phyloP scores from a whole-genome alignment of 352 stramenopile species.

The Thalassiosira sp. region DNA sequence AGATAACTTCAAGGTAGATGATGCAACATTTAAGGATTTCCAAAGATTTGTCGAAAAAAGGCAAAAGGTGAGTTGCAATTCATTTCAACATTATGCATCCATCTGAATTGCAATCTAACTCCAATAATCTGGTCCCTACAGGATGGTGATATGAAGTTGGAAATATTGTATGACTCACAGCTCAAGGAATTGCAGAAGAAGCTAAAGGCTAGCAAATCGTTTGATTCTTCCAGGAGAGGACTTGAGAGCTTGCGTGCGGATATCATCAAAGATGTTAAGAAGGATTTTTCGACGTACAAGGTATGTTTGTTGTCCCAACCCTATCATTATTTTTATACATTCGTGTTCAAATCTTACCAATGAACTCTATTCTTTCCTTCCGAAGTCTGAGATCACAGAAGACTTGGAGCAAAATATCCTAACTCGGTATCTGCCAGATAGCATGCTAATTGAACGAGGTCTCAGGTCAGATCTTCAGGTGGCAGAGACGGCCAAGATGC shows the following conservation, averaged over 20 bases:
- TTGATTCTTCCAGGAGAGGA: constrained; percentile 66
- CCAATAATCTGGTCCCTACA: too few species aligned
- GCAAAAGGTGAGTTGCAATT: too few species aligned
- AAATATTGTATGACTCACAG: constrained; percentile 71
- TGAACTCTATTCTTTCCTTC: background rate
- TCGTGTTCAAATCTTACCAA: background rate
- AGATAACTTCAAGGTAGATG: constrained; percentile 77
- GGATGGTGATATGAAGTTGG: constrained; percentile 73
- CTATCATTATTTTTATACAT: background rate
- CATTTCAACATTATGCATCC: too few species aligned
- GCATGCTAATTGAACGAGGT: constrained; percentile 72
- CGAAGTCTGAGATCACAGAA: constrained; percentile 75
- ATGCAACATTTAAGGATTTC: constrained; percentile 78
- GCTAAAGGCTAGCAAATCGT: constrained; percentile 70
- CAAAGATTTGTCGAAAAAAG: constrained; percentile 73
- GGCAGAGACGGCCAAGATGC: constrained; percentile 65
- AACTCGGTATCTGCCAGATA: constrained; percentile 75
- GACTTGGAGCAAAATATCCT: constrained; percentile 79
- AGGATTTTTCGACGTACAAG: constrained; percentile 81
- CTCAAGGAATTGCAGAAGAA: constrained; percentile 78
- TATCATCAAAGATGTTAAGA: constrained; percentile 80
- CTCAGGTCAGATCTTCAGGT: constrained; percentile 76
- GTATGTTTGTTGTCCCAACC: too few species aligned
- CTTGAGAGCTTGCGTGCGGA: constrained; percentile 66
- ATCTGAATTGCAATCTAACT: too few species aligned